A percentile compares a stretch with the other conserved stretches of the same genome.
phyloP scores from a whole-genome alignment of 768 basidiomycete genomes.

The Sarcomyxa edulis region DNA sequence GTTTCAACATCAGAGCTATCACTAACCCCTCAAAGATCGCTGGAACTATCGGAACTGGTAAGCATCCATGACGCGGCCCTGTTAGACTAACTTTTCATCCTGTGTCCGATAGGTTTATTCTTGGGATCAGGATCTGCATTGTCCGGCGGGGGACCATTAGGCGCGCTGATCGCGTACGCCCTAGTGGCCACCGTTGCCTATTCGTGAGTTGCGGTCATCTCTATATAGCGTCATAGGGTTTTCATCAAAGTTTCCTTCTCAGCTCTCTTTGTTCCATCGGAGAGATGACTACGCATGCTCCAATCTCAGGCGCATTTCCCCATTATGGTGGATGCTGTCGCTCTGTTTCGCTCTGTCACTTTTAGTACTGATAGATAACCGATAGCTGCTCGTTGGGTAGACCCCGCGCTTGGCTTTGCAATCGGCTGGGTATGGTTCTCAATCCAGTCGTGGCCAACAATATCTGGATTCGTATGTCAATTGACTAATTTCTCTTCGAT shows the following conservation, averaged over 20 bases:
- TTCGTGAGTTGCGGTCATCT: slow-evolving; percentile 31
- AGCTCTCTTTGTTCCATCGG: slow-evolving; percentile 62
- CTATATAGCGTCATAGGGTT: neutral
- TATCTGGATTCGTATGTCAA: slow-evolving; percentile 20
- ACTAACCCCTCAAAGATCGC: slow-evolving; percentile 39
- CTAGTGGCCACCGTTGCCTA: slow-evolving; percentile 64
- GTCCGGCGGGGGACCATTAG: slow-evolving; percentile 53
- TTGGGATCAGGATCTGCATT: slow-evolving; percentile 65
- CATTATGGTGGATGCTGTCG: slow-evolving; percentile 46
- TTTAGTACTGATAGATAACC: neutral
- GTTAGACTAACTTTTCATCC: no score
- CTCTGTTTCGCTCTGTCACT: neutral
- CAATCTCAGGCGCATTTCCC: slow-evolving; percentile 73
- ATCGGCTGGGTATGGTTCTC: slow-evolving; percentile 40
- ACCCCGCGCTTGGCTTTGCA: slow-evolving; percentile 52
- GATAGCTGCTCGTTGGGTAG: slow-evolving; percentile 49
- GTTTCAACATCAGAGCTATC: neutral
- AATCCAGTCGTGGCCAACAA: neutral
- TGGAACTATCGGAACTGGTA: slow-evolving; percentile 71
- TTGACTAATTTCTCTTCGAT: neutral
- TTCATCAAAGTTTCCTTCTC: neutral
- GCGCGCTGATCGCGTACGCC: slow-evolving; percentile 58
- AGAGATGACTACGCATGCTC: slow-evolving; percentile 74
- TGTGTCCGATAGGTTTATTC: no score
- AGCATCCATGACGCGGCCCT: no score